Base-by-base conservation (phyloP, 1,284 basidiomycete genomes). In the Serendipita sp. region DNA sequence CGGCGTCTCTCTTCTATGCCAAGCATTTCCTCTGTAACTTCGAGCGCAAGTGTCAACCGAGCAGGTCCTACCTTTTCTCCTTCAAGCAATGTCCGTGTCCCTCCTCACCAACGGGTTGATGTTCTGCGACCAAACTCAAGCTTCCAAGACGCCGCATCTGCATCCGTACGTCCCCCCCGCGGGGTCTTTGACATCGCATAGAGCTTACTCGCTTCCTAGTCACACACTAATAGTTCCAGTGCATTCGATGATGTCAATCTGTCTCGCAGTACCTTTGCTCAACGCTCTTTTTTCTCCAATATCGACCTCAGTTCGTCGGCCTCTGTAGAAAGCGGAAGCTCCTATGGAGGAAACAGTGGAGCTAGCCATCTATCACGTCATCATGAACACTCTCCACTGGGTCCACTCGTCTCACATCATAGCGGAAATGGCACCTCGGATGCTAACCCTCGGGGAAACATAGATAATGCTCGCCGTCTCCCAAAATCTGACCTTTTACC, bases 271-370 rank as follows among this genome's bases (percentile, higher is more conserved):
- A 5, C 8, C 5, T 17, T 29, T 6, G 45, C 17, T 8, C 45
- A 17, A 10, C 45, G 45, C 45, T n/a, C 45, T 49, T 8, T n/a
- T 6, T 29, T 49, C 45, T 6, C 45, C 29, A 29, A 17, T 29
- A 49, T 22, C 5, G 53, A 58, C 10, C 32, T 32, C 8, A 58
- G 53, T 32, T 58, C 53, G 17, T 32, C 53, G 22, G 53, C 53
- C 53, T 58, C 53, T n/a, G 53, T 58, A 32, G 53, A 58, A 32
- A 58, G 53, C 17, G 53, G 53, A n/a, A 58, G 53, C 53, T 58
- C 53, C 10, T 32, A 58, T 32, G 53, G 26, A 30, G 53, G 47
- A 1, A 49, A 22, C 10, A 58, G 53, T 32, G 53, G 53, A 10
- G 53, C 53, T 8, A 58, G 53, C 32, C 53, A 58, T 34, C 10